Percentiles rank a stretch among this genome's conserved stretches.
Conservation (phyloP, 345 rosid genomes). For the Populus nigra region DNA sequence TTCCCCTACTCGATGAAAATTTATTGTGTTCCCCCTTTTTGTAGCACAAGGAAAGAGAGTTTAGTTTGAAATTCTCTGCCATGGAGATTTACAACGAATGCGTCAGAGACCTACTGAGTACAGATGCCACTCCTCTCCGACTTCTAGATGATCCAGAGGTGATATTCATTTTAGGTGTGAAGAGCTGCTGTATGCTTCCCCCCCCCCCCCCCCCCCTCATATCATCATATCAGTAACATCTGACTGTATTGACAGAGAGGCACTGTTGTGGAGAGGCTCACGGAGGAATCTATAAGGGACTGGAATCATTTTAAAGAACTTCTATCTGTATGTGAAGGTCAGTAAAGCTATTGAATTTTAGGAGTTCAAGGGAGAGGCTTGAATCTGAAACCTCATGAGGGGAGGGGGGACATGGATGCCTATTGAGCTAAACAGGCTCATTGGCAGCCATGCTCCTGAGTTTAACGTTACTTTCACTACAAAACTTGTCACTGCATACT, state of each 20-base stretch:
- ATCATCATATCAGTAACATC: conserved; percentile 18
- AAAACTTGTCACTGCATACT: conserved; percentile 16
- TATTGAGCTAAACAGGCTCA: background rate
- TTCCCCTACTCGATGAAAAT: conserved; percentile 6
- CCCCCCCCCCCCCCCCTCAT: background rate
- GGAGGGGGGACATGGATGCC: background rate
- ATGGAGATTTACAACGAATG: conserved; percentile 97
- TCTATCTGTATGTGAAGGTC: conserved; percentile 74
- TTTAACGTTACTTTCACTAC: background rate
- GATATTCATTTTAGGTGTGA: conserved; percentile 26
- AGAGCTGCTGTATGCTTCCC: conserved; percentile 9
- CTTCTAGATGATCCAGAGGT: conserved; percentile 97
- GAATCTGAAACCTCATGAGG: background rate
- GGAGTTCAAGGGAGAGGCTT: background rate
- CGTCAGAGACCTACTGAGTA: conserved; percentile 80
- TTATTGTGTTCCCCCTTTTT: conserved; percentile 10
- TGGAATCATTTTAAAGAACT: conserved; percentile 80
- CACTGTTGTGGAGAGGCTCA: conserved; percentile 82
- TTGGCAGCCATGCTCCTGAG: background rate
- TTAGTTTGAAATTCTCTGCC: conserved; percentile 75
- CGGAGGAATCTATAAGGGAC: conserved; percentile 65
- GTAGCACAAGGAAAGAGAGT: conserved; percentile 83
- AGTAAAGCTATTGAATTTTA: conserved; percentile 17
- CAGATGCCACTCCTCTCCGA: conserved; percentile 68
- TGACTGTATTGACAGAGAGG: conserved; percentile 60